phyloP scores from a whole-genome alignment of 352 stramenopile genomes.

The Globisporangium takayamanum region DNA sequence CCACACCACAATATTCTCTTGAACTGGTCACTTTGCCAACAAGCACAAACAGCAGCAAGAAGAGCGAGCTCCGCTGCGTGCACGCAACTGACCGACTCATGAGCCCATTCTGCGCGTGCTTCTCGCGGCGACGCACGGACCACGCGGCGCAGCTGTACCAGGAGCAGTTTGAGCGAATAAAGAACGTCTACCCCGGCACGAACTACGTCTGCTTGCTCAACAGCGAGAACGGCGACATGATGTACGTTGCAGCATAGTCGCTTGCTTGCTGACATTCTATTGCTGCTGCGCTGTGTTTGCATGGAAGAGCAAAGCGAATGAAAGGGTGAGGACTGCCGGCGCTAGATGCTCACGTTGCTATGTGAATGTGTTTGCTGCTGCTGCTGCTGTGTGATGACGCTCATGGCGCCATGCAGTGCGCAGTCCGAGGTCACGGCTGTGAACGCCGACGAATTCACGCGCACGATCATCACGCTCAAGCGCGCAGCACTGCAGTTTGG shows the following conservation, averaged over 20 bases:
- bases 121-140: conserved; percentile 59
- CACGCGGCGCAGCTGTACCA: conserved; percentile 45
- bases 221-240: conserved; percentile 69
- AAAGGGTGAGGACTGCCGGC: background rate
- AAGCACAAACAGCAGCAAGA: too few species aligned
- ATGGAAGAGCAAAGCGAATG: background rate
- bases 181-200: conserved; percentile 65
- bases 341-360: background rate
- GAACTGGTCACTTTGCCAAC: too few species aligned
- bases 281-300: background rate
- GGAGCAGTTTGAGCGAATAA: conserved; percentile 75
- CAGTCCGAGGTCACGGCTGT: conserved; percentile 60
- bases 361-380: background rate
- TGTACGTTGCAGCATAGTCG: conserved; percentile 32
- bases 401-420: conserved; percentile 24
- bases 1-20: too few species aligned
- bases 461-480: conserved; percentile 78
- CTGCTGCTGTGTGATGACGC: background rate
- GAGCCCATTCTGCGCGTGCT: conserved; percentile 64
- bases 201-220: conserved; percentile 78
- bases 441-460: conserved; percentile 71
- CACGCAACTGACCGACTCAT: conserved; percentile 9
- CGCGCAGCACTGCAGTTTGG: conserved; percentile 75
- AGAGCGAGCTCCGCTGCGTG: too few species aligned
- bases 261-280: background rate